Base-by-base conservation (phyloP, 139 green algal species). In the Desmodesmus armatus region DNA sequence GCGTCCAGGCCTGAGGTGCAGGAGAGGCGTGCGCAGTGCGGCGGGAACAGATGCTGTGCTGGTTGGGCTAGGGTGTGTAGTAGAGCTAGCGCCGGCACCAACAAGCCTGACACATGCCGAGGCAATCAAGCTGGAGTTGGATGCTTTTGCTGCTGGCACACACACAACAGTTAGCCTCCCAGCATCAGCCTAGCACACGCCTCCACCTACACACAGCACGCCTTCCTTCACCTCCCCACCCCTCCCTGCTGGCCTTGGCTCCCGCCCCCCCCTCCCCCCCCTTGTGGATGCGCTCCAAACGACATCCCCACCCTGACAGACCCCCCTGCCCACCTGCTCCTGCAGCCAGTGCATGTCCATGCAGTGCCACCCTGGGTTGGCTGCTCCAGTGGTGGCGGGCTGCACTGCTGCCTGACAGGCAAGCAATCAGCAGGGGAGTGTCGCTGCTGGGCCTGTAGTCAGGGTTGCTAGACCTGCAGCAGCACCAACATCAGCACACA, bases 291-390 rank as follows among this genome's bases (percentile, higher is more conserved):
- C n/a, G n/a, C n/a, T n/a, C n/a, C n/a, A n/a, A n/a, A n/a, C n/a
- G n/a, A n/a, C n/a, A n/a, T n/a, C n/a, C n/a, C n/a, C n/a, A n/a
- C n/a, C n/a, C n/a, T n/a, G n/a, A n/a, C n/a, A n/a, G n/a, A n/a
- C n/a, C n/a, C n/a, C n/a, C n/a, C n/a, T n/a, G 29, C 55, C 41
- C 58, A 83, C 77, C 78, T 53, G 29, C 33, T 41, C 49, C 66
- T 29, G 7, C 44, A 41, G 65, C 80, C 43, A 85, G 80, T 23
- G 80, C 80, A 47, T 85, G 80, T 21, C 80, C 80, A 41, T 85
- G 80, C 5, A 85, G 43, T 25, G 66, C 66, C 5, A 85, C 65
- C 0, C 44, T 31, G 3, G 80, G 66, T 47, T 73, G 66, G 35
- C 69, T 13, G 35, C 60, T 74, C 78, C 78, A 84, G 41, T 75